Evolutionary conservation across 371 early-diverging fungal genomes (phyloP).

Genomic region (Racocetra persica): DNA sequence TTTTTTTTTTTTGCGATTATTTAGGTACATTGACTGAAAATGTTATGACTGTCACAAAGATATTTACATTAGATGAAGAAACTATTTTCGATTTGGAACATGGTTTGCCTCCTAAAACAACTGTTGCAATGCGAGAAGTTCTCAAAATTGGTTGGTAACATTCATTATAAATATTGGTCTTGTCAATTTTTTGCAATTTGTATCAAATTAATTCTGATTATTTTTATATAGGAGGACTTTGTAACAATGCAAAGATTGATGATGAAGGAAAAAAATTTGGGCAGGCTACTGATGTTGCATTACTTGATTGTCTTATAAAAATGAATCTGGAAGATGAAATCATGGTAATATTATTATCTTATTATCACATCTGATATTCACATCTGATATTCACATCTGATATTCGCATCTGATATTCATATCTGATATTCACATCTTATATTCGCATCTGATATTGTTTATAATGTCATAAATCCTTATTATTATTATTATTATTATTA

Average conservation of each 20-base stretch:
- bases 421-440: too few species aligned
- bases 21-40: constrained; percentile 83
- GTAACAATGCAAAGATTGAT: constrained; percentile 80
- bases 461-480: background rate
- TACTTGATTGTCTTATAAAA: constrained; percentile 68
- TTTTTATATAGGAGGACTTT: constrained; percentile 49
- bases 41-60: constrained; percentile 82
- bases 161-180: background rate
- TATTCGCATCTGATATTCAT: too few species aligned
- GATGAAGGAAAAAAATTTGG: constrained; percentile 75
- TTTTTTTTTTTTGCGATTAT: constrained; percentile 19
- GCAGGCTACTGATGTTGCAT: constrained; percentile 87
- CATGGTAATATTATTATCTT: constrained; percentile 51
- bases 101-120: constrained; percentile 50
- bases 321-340: constrained; percentile 67
- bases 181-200: background rate
- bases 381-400: too few species aligned
- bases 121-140: constrained; percentile 59
- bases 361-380: background rate
- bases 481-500: too few species aligned
- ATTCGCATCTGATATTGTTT: background rate
- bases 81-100: constrained; percentile 69
- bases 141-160: constrained; percentile 62
- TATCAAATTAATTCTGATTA: background rate
- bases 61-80: constrained; percentile 72